Percentiles rank a stretch among this genome's conserved stretches.
These are phyloP conservation scores for Nothomitra cinnamomea DNA, from an alignment of 2,329 filamentous ascomycete species.

Conservation along the genomic window DNA sequence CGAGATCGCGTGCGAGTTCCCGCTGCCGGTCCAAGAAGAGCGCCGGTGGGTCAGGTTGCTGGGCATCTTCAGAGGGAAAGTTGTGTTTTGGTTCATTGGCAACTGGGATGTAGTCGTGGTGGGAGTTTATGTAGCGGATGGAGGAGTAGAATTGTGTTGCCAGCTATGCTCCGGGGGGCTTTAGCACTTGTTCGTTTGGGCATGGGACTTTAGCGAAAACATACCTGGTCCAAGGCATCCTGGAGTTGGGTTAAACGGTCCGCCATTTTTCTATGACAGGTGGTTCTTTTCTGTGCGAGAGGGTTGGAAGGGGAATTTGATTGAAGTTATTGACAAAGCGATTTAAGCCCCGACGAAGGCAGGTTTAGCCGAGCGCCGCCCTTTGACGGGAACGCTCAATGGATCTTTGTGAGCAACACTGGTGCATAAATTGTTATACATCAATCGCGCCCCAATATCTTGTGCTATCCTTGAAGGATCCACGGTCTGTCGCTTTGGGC, in stretches of 20 bases:
- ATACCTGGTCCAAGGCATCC: conserved; percentile 67
- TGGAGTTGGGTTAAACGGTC: conserved; percentile 72
- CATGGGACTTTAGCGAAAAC: conserved; percentile 6
- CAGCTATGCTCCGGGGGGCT: conserved; percentile 18
- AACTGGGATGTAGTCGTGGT: conserved; percentile 25
- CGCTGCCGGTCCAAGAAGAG: conserved; percentile 50
- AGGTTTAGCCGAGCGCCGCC: too few species aligned
- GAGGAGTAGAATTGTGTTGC: conserved; percentile 30
- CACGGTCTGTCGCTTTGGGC: too few species aligned
- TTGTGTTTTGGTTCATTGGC: conserved; percentile 11
- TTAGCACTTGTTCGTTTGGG: not conserved
- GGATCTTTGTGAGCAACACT: too few species aligned
- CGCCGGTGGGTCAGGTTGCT: conserved; percentile 36
- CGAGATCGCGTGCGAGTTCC: conserved; percentile 59
- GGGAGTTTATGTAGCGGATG: conserved; percentile 26
- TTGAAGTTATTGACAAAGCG: not conserved
- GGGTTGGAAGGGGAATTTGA: too few species aligned
- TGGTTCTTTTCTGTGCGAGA: too few species aligned
- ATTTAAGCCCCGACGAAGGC: not conserved
- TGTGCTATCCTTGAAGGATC: too few species aligned
- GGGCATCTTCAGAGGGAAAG: conserved; percentile 8
- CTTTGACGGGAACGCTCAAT: too few species aligned
- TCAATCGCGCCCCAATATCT: too few species aligned
- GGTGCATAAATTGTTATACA: too few species aligned
- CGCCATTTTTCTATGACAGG: conserved; percentile 27